A percentile compares a stretch with the other conserved stretches of the same genome.
Conservation (phyloP, 495 filamentous ascomycete species). For the Penicillium silybi region DNA sequence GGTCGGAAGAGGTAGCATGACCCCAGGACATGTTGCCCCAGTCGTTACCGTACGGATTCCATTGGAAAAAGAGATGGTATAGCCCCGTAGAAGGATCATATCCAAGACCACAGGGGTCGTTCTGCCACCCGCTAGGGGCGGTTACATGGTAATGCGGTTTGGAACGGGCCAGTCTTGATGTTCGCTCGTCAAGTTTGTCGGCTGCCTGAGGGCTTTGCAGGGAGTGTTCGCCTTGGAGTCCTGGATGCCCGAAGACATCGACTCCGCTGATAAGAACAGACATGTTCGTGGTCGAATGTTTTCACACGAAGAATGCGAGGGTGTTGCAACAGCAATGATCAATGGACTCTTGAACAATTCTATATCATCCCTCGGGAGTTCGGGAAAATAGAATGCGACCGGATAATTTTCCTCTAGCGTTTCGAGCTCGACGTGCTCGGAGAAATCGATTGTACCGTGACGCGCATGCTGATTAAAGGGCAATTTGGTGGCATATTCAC, state of each 20-base stretch:
- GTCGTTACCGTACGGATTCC: slow-evolving; percentile 41
- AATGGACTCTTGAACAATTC: background rate
- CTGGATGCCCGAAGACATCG: background rate
- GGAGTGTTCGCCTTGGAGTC: background rate
- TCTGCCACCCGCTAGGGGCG: slow-evolving; percentile 52
- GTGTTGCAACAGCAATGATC: background rate
- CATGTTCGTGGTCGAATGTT: background rate
- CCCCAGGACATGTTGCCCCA: slow-evolving; percentile 49
- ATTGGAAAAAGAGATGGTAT: slow-evolving; percentile 46
- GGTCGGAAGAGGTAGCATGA: slow-evolving; percentile 36
- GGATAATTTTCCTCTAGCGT: background rate
- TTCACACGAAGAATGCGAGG: background rate
- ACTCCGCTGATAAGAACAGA: background rate
- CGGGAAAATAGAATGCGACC: background rate
- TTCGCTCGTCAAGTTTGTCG: background rate
- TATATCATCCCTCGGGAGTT: background rate
- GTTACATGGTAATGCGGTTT: slow-evolving; percentile 49
- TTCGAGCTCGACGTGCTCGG: slow-evolving; percentile 3
- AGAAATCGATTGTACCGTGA: background rate
- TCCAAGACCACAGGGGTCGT: slow-evolving; percentile 54
- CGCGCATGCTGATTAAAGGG: background rate
- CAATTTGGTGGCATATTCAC: background rate
- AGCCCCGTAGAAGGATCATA: slow-evolving; percentile 45
- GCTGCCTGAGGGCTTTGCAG: background rate
- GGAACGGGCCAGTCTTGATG: slow-evolving; percentile 17